Conservation (phyloP, 208 protist species). For the Acanthamoeba royreba region DNA sequence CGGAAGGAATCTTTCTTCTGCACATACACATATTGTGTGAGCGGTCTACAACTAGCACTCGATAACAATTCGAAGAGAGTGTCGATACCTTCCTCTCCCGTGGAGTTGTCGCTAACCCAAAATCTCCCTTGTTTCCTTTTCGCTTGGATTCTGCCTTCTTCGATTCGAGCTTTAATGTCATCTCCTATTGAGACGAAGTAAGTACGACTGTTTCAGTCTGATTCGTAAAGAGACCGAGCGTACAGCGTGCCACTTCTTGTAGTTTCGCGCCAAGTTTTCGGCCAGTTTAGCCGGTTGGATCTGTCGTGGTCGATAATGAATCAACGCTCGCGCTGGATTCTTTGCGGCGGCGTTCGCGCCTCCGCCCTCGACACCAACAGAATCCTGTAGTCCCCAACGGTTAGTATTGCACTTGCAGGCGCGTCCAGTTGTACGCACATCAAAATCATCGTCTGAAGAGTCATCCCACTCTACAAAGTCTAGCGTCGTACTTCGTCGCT, state of each 20-base stretch:
- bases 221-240: not conserved
- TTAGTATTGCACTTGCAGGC: not conserved
- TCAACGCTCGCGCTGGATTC: not conserved
- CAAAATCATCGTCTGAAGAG: not conserved
- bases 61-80: not conserved
- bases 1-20: not conserved
- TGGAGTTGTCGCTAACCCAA: not conserved
- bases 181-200: not conserved
- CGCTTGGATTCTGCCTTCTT: not conserved
- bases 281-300: not conserved
- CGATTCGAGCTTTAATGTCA: not conserved
- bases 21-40: no score
- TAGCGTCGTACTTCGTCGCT: not conserved
- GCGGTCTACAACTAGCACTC: not conserved
- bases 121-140: not conserved
- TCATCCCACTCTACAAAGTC: not conserved
- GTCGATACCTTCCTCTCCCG: not conserved
- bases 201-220: not conserved
- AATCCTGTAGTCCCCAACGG: not conserved
- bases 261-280: not conserved
- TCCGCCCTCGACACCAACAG: not conserved
- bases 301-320: not conserved
- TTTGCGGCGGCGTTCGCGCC: not conserved
- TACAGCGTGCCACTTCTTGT: constrained; percentile 14
- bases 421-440: not conserved